phyloP scores from a whole-genome alignment of 768 basidiomycete species.

The Psilocybe sp. region DNA sequence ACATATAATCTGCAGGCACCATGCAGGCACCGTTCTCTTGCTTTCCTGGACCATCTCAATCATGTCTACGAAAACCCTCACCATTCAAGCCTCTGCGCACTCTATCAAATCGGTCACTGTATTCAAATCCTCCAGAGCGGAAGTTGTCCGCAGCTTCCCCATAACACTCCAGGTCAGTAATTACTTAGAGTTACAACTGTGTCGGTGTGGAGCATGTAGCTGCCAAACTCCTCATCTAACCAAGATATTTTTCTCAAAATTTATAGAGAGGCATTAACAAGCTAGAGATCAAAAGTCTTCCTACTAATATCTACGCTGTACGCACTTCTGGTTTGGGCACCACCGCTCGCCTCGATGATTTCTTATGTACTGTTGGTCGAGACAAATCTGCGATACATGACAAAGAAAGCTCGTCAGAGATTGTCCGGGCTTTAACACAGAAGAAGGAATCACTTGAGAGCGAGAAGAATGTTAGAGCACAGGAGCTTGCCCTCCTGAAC shows the following conservation, averaged over 20 bases:
- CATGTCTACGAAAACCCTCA: constrained; percentile 1
- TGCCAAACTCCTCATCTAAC: no score
- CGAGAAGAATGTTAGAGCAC: constrained; percentile 36
- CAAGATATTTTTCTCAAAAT: no score
- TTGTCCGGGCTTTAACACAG: constrained; percentile 32
- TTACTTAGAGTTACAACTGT: no score
- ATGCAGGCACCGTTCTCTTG: no score
- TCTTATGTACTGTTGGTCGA: constrained; percentile 41
- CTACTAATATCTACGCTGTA: constrained; percentile 49
- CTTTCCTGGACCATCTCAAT: background rate
- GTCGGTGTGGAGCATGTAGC: no score
- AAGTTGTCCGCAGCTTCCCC: constrained; percentile 50
- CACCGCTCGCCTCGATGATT: constrained; percentile 49
- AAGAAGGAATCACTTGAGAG: constrained; percentile 33
- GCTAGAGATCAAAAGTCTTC: constrained; percentile 45
- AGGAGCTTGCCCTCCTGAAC: constrained; percentile 39
- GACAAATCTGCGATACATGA: constrained; percentile 15
- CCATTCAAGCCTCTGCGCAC: constrained; percentile 35
- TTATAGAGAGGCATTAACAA: constrained; percentile 52
- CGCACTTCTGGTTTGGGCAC: constrained; percentile 47
- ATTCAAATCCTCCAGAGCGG: constrained; percentile 54
- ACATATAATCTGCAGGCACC: no score
- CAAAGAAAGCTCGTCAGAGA: constrained; percentile 25
- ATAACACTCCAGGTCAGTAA: constrained; percentile 46
- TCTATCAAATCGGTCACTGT: constrained; percentile 55